Conservation (phyloP, 352 stramenopile genomes). For the Thalassiosira mediterranea region DNA sequence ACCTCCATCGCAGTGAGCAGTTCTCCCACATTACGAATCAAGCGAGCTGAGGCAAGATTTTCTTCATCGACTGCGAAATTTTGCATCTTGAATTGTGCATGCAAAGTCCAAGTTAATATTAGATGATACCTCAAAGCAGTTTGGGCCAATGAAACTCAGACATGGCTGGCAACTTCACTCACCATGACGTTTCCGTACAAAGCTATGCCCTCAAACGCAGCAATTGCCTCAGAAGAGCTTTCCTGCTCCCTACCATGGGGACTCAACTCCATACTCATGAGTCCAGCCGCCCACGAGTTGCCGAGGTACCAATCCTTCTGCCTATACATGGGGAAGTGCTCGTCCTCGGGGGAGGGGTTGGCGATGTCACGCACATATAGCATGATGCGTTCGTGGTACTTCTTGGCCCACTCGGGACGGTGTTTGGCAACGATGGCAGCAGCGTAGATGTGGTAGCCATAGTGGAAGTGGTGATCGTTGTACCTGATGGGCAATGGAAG, state of each 20-base stretch:
- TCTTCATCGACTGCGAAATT: constrained; percentile 55
- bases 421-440: constrained; percentile 83
- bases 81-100: constrained; percentile 22
- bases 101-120: neutral
- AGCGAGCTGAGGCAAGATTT: constrained; percentile 29
- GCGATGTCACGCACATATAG: constrained; percentile 85
- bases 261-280: constrained; percentile 63
- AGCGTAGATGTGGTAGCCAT: constrained; percentile 86
- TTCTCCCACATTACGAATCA: constrained; percentile 62
- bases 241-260: constrained; percentile 87
- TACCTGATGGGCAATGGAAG: no score
- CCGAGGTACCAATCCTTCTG: constrained; percentile 87
- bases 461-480: constrained; percentile 86
- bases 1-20: constrained; percentile 81
- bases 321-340: constrained; percentile 80
- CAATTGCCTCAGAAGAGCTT: constrained; percentile 84
- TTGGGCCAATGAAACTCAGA: no score
- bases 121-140: no score
- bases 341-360: constrained; percentile 81
- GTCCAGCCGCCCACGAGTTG: constrained; percentile 83
- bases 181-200: constrained; percentile 84
- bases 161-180: no score
- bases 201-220: constrained; percentile 84
- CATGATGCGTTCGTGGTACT: constrained; percentile 81
- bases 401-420: constrained; percentile 70